These are phyloP conservation scores for Barnettozyma wickerhamii DNA, from an alignment of 805 yeast species.

Conservation along the genomic window DNA sequence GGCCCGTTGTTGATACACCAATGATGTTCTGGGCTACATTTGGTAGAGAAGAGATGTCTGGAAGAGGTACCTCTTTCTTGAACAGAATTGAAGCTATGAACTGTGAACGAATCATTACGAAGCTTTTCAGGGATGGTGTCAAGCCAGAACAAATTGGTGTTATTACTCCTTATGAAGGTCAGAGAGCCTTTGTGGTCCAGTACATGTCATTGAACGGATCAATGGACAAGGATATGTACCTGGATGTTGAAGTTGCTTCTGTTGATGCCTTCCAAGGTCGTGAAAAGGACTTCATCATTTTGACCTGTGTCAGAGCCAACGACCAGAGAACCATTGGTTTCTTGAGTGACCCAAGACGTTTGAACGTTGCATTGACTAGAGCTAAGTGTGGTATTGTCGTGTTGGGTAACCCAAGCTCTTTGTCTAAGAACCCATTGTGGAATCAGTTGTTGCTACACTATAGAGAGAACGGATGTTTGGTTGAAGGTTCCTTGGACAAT, in stretches of 20 bases:
- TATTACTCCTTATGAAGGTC: constrained; percentile 94
- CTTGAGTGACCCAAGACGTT: constrained; percentile 76
- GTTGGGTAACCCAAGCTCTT: constrained; percentile 79
- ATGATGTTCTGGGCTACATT: constrained; percentile 94
- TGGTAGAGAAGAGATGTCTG: constrained; percentile 85
- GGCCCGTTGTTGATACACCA: constrained; percentile 84
- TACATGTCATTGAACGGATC: constrained; percentile 74
- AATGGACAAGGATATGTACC: constrained; percentile 58
- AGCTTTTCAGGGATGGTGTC: constrained; percentile 72
- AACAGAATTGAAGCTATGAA: constrained; percentile 89
- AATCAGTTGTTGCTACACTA: constrained; percentile 69
- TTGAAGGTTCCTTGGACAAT: constrained; percentile 83
- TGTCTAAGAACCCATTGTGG: constrained; percentile 74
- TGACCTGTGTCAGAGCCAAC: constrained; percentile 82
- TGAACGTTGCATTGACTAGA: constrained; percentile 86
- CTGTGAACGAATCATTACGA: constrained; percentile 73
- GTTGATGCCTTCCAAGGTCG: constrained; percentile 95
- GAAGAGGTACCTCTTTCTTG: constrained; percentile 74
- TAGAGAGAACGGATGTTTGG: constrained; percentile 81
- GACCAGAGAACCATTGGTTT: constrained; percentile 74
- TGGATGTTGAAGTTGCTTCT: constrained; percentile 83
- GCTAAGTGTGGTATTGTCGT: constrained; percentile 79
- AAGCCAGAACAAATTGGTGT: constrained; percentile 83
- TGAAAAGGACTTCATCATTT: constrained; percentile 75
- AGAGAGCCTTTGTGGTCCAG: constrained; percentile 74